Conservation (phyloP, 176 grass and related monocot species). For the Oryza nivara region DNA sequence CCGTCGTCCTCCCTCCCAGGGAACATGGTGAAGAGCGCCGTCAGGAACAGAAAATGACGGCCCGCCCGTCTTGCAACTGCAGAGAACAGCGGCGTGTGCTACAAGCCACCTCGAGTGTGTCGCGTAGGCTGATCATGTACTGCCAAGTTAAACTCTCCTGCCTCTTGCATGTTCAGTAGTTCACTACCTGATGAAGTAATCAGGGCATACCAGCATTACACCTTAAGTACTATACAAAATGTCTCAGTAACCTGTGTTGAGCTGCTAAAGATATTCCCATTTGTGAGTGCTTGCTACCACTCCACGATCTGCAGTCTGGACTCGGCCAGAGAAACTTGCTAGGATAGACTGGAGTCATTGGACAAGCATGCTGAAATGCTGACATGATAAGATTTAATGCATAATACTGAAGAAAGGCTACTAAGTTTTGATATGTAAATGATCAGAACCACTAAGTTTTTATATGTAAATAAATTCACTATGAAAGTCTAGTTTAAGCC, state of each 20-base stretch:
- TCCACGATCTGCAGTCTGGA: neutral
- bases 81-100: neutral
- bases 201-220: too few species aligned
- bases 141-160: neutral
- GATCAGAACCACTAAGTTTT: neutral
- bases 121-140: neutral
- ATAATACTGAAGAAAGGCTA: neutral
- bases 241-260: neutral
- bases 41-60: constrained; percentile 65
- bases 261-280: neutral
- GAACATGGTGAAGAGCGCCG: constrained; percentile 62
- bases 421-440: neutral
- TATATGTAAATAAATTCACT: neutral
- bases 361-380: neutral
- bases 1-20: constrained; percentile 66
- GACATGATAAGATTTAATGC: neutral
- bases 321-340: neutral
- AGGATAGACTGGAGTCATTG: neutral
- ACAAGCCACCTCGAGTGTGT: neutral
- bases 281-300: too few species aligned
- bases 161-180: neutral
- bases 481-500: neutral
- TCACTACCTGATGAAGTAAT: neutral
- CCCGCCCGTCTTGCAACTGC: neutral
- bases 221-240: too few species aligned